phyloP scores from a whole-genome alignment of 768 basidiomycete species.

The Tricholoma matsutake region DNA sequence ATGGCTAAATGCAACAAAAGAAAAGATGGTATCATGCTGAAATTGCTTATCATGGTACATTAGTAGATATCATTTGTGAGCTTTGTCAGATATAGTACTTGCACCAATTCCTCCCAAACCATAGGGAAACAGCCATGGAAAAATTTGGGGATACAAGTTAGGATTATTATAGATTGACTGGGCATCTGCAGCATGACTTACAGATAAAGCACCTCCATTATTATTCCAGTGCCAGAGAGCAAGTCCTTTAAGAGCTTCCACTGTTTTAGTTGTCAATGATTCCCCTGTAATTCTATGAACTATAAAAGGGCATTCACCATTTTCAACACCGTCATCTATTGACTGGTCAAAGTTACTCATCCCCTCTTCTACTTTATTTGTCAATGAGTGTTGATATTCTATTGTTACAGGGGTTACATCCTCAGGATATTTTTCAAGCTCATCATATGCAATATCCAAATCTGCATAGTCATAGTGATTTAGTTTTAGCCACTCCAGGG shows the following conservation, averaged over 20 bases:
- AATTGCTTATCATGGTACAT: slow-evolving; percentile 26
- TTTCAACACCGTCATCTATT: slow-evolving; percentile 23
- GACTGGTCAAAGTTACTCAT: too few relatives aligned
- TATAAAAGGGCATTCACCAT: slow-evolving; percentile 32
- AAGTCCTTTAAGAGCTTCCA: slow-evolving; percentile 1
- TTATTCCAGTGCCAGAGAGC: slow-evolving; percentile 13
- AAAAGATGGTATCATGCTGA: too few relatives aligned
- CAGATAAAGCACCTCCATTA: slow-evolving; percentile 23
- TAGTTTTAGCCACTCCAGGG: too few relatives aligned
- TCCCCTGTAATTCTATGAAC: slow-evolving; percentile 34
- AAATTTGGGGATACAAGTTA: too few relatives aligned
- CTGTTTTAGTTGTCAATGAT: slow-evolving; percentile 24
- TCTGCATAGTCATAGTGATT: too few relatives aligned
- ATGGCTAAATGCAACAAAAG: too few relatives aligned
- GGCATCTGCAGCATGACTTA: slow-evolving; percentile 22
- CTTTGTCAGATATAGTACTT: slow-evolving; percentile 11
- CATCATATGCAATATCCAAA: too few relatives aligned
- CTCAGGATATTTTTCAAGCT: too few relatives aligned
- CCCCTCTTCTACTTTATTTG: too few relatives aligned
- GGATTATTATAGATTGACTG: too few relatives aligned
- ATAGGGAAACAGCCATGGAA: slow-evolving; percentile 42
- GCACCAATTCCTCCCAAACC: slow-evolving; percentile 28
- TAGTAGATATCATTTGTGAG: slow-evolving; percentile 24
- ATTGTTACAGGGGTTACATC: too few relatives aligned
- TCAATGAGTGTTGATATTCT: too few relatives aligned